These are phyloP conservation scores for Halteria grandinella DNA, from an alignment of 73 alveolate genomes.

Conservation along the genomic window DNA sequence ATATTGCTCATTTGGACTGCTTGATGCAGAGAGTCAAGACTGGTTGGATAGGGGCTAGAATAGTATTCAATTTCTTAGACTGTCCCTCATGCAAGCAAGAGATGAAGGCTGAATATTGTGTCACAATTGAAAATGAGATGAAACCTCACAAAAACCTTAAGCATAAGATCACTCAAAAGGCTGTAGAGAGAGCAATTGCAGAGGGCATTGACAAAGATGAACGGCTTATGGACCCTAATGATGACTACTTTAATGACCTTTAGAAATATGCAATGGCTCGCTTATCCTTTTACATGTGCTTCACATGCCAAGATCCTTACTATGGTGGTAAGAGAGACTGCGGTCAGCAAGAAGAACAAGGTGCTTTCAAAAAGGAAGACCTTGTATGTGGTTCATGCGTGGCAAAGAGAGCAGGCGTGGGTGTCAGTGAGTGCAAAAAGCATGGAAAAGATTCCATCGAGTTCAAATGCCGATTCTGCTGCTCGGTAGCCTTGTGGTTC, in stretches of 20 bases:
- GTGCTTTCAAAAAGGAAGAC: conserved; percentile 11
- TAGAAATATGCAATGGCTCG: conserved; percentile 37
- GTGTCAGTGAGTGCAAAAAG: conserved; percentile 60
- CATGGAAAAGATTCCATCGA: conserved; percentile 85
- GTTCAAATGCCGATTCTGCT: conserved; percentile 86
- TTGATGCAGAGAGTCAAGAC: conserved; percentile 17
- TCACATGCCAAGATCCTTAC: conserved; percentile 63
- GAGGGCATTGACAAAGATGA: conserved; percentile 59
- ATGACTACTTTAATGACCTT: neutral
- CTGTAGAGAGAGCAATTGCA: conserved; percentile 49
- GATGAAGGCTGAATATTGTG: conserved; percentile 30
- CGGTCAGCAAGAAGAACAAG: conserved; percentile 31
- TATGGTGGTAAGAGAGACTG: conserved; percentile 63
- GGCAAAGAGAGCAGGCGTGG: conserved; percentile 51
- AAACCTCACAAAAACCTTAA: no score
- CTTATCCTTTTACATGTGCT: conserved; percentile 54
- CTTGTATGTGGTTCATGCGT: conserved; percentile 70
- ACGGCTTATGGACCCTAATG: conserved; percentile 32
- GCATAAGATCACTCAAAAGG: no score
- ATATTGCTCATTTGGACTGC: conserved; percentile 64
- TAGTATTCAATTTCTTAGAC: conserved; percentile 66
- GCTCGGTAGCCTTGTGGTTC: conserved; percentile 70
- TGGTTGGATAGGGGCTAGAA: conserved; percentile 72
- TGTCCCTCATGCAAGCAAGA: conserved; percentile 70
- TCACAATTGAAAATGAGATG: conserved; percentile 4